Base-by-base conservation (phyloP, 768 basidiomycete genomes). In the Lentinula sp. region DNA sequence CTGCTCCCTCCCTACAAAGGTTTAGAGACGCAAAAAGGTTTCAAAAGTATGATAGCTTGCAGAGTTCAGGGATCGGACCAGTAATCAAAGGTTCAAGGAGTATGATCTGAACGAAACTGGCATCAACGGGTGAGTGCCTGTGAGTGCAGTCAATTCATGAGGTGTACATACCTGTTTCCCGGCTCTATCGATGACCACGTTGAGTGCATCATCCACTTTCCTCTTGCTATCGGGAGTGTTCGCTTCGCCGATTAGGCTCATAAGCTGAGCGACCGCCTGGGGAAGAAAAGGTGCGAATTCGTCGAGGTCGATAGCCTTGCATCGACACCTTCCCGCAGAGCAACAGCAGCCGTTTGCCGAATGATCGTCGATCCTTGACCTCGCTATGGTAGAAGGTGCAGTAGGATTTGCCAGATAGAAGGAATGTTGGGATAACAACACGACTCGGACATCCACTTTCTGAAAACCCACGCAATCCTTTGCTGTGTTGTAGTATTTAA, bases 401-500 rank as follows among this genome's bases (percentile, higher is more conserved):
- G 77, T 0, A 98, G 78, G 35, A 94, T 80, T 63, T 91, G 82
- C 93, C 94, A 98, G 33, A 95, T 76, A 57, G 79, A 74, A 2
- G 83, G 76, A 62, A 88, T 84, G 50, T 83, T 83, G 1, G 85
- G 79, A 13, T 81, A 76, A 18, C 81, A 72, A 63, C 85, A 85
- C 61, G 82, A 80, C 51, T 93, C 89, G 13, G 84, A 77, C 37
- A 93, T 80, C 90, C 93, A 94, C 79, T 87, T 90, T 28, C 95
- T 95, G 50, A 98, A 82, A 4, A 98, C 76, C 94, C 95, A 97
- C 1, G 95, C 94, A 64, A 98, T 90, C 36, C 95, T 84, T n/a
- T 93, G 85, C 72, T 98, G n/a, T n/a, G n/a, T n/a, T n/a, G 96
- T 63, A 98, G 84, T 58, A 98, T 90, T 0, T 91, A 90, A 69